Evolutionary conservation across 768 basidiomycete genomes (phyloP), one percentile per base, ranked within the genome.

Genomic region (Pulveroboletus sp.): DNA sequence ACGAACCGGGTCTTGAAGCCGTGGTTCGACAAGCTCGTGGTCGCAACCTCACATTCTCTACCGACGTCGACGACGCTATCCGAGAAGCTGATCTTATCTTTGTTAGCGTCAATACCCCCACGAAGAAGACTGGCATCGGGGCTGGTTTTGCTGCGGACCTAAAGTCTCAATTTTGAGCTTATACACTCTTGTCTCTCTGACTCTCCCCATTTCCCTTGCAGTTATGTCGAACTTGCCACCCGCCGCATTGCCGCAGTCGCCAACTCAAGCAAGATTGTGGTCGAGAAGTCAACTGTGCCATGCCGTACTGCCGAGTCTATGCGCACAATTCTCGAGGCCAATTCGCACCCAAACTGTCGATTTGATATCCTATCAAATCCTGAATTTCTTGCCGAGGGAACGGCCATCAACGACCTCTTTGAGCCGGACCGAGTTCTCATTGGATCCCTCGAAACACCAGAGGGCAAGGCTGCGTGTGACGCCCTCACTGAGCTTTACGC

Each of bases 341-440:
- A 99, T 78, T 95, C 95, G 35, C 91, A 85, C 65, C 83, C 88
- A 50, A 85, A 85, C 60, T 86, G 86, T 71, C 83, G 82, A 52
- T 99, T 99, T 64, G 93, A 98, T 66, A 98, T 99, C 67, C 86
- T 99, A 57, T 98, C 96, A 64, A 99, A 99, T 76, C 96, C 96
- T 50, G 96, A 99, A 69, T 99, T 99, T 77, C 79, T 99, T 41
- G 96, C 96, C 7, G 96, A 99, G 72, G 96, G 96, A 56, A 97
- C 96, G 32, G 96, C 96, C 47, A 94, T 99, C 64, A 60, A 50
- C 42, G 96, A 99, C 69, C 83, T 99, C 27, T 81, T 90, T 69
- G 69, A 64, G 15, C 96, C 96, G 15, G 96, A 99, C 72, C 87
- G 96, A 54, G 95, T 99, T 54, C 82, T 99, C 51, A 96, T 99